These are phyloP conservation scores for Chalciporus sp. DNA, from an alignment of 1,284 basidiomycete genomes.

Conservation along the genomic window DNA sequence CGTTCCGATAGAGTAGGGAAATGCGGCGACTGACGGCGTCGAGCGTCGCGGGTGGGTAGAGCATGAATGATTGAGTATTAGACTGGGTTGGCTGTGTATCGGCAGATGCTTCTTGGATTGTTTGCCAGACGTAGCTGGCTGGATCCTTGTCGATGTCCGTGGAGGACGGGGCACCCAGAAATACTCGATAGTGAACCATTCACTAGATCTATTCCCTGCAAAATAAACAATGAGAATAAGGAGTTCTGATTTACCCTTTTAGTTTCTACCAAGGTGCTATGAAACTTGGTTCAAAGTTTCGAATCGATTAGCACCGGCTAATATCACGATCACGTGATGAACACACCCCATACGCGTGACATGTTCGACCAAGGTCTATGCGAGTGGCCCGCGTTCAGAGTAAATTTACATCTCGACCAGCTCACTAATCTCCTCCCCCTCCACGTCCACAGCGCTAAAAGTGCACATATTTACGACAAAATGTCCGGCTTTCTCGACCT, in stretches of 20 bases:
- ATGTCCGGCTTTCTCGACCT: conserved; percentile 61
- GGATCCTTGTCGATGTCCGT: conserved; percentile 33
- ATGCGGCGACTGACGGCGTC: conserved; percentile 64
- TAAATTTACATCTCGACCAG: conserved; percentile 27
- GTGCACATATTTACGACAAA: conserved; percentile 1
- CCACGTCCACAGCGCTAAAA: not conserved
- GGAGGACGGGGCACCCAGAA: conserved; percentile 49
- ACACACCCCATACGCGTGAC: conserved; percentile 21
- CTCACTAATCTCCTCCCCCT: not conserved
- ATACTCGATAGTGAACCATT: conserved; percentile 41
- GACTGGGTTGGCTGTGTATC: not conserved
- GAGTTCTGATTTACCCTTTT: not conserved
- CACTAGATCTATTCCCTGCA: not conserved
- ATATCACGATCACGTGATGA: conserved; percentile 31
- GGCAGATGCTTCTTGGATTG: conserved; percentile 25
- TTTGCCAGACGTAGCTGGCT: conserved; percentile 43
- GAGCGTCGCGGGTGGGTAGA: conserved; percentile 51
- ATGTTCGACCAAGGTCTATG: conserved; percentile 19
- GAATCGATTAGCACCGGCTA: not conserved
- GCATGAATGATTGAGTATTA: conserved; percentile 16
- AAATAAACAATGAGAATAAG: not conserved
- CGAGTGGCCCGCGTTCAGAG: conserved; percentile 3
- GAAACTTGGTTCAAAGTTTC: not conserved
- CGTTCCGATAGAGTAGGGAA: conserved; percentile 65
- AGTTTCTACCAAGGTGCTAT: not conserved